Conservation (phyloP, 495 filamentous ascomycete species). For the Podospora didyma region DNA sequence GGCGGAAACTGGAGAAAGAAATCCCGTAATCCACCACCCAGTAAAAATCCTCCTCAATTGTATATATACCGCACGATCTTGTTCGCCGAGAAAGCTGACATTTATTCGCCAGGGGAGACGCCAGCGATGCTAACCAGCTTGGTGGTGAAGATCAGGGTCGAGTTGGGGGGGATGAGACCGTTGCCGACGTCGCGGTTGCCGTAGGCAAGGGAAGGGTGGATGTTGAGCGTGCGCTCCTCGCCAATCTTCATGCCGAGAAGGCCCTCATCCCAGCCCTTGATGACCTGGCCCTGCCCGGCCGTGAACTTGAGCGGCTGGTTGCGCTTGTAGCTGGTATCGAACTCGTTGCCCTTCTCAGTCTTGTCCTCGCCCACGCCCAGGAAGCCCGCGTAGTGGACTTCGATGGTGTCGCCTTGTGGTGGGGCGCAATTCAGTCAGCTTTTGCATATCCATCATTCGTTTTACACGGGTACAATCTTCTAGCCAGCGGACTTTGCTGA, state of each 20-base stretch:
- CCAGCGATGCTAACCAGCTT: conserved; percentile 69
- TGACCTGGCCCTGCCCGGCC: conserved; percentile 69
- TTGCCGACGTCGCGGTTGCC: conserved; percentile 61
- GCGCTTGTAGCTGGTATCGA: conserved; percentile 54
- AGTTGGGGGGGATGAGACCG: conserved; percentile 48
- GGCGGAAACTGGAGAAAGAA: no score
- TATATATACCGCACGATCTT: no score
- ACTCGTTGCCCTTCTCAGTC: conserved; percentile 25
- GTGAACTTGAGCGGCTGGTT: conserved; percentile 63
- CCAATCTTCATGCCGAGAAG: conserved; percentile 86
- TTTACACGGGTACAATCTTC: no score
- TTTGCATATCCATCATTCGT: background rate
- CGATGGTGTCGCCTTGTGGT: conserved; percentile 24
- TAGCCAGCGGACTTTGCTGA: no score
- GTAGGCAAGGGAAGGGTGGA: conserved; percentile 72
- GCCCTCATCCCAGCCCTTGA: conserved; percentile 82
- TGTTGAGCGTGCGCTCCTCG: conserved; percentile 72
- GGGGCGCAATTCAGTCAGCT: background rate
- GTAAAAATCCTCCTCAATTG: no score
- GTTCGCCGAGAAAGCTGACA: no score
- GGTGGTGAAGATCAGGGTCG: conserved; percentile 67
- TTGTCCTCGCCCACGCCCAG: conserved; percentile 8
- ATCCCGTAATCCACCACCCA: no score
- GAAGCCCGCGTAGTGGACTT: conserved; percentile 31
- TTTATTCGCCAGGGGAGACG: background rate